Percentiles rank a stretch among this genome's conserved stretches.
Conservation (phyloP, 148 eudicot species). For the Nepenthes mirabilis region DNA sequence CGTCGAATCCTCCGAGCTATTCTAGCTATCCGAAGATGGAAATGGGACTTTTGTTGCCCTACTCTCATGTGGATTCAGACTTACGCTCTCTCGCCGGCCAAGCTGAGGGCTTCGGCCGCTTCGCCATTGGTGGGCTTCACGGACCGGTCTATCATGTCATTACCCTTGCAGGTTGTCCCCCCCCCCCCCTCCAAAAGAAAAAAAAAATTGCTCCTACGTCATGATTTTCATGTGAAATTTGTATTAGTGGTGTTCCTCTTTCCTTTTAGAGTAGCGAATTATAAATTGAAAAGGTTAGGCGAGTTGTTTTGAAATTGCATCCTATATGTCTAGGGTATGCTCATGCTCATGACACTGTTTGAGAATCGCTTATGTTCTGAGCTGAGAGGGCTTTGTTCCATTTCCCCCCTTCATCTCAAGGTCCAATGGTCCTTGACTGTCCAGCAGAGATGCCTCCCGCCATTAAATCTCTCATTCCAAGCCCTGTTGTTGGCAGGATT, state of each 20-base stretch:
- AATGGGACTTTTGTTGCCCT: conserved; percentile 34
- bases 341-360: too few species aligned
- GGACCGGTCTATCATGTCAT: conserved; percentile 50
- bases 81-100: conserved; percentile 52
- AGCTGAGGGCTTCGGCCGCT: conserved; percentile 76
- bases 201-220: too few species aligned
- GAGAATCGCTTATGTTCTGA: too few species aligned
- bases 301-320: not conserved
- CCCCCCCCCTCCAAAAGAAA: not conserved
- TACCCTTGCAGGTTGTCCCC: conserved; percentile 41
- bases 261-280: too few species aligned
- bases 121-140: conserved; percentile 52
- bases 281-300: not conserved
- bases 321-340: too few species aligned
- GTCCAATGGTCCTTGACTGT: too few species aligned
- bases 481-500: too few species aligned
- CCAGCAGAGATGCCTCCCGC: too few species aligned
- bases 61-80: conserved; percentile 42
- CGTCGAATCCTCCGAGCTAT: not conserved
- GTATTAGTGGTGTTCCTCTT: not conserved
- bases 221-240: not conserved
- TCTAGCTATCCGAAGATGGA: too few species aligned
- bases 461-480: too few species aligned
- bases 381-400: too few species aligned
- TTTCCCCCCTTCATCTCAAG: too few species aligned